phyloP scores from a whole-genome alignment of 2,329 filamentous ascomycete species.

The Trichoderma sp. region DNA sequence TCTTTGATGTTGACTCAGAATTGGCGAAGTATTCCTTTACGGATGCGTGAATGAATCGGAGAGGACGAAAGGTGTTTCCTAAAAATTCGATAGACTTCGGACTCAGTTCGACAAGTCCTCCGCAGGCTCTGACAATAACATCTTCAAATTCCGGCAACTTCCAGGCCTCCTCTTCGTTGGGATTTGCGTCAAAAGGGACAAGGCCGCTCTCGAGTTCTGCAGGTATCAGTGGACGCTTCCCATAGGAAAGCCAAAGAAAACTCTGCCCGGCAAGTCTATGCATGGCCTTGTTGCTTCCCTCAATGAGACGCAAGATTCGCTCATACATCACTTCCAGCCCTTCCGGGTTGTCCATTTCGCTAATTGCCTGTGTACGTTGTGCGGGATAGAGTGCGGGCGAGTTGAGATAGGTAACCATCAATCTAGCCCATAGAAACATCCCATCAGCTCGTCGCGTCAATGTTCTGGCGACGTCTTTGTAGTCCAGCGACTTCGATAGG shows the following conservation, averaged over 20 bases:
- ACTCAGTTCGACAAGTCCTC: neutral
- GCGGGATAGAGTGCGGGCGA: neutral
- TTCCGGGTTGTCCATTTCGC: neutral
- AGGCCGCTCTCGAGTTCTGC: neutral
- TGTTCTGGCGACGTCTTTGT: neutral
- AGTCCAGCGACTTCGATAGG: neutral
- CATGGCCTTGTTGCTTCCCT: neutral
- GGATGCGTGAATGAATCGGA: neutral
- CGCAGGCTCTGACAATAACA: neutral
- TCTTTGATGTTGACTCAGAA: neutral
- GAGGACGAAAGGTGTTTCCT: neutral
- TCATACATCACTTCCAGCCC: neutral
- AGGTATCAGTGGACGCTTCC: neutral
- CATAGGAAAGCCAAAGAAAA: neutral
- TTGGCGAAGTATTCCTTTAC: neutral
- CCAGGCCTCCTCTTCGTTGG: neutral
- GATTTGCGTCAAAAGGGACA: neutral
- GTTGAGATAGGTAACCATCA: neutral
- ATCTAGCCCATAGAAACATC: neutral
- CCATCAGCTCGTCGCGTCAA: neutral
- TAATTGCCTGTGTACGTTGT: neutral
- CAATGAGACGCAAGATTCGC: neutral
- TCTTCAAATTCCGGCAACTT: neutral
- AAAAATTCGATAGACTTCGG: neutral
- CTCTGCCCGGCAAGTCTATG: neutral